Evolutionary conservation across 306 rosid species (phyloP), one percentile per base, ranked within the genome.

Genomic region (Prunus mira): DNA sequence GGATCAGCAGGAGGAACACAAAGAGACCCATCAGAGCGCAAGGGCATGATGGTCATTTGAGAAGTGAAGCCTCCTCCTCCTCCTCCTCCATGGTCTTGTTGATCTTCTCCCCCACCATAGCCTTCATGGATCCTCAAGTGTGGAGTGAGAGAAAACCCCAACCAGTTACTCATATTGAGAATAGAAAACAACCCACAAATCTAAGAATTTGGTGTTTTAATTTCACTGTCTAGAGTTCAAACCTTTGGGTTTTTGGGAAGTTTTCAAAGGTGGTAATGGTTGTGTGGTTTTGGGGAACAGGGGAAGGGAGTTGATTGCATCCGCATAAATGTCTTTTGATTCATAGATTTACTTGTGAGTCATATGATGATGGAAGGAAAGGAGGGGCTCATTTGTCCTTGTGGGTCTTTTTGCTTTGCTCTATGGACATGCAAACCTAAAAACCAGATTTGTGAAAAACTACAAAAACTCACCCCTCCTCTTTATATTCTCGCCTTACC

Each of bases 81-180:
- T 3, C 56, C 62, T 19, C 62, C 62, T 56, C 66, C 84, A 55
- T 65, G 80, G 60, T 88, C 83, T 73, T 86, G 66, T 5, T 76
- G 87, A 52, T 81, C 80, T 73, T 86, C 92, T 51, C 87, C 82
- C 9, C 87, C 68, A 19, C 67, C 90, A 72, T 84, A 88, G 8
- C 81, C 90, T 78, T 90, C 96, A 77, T 89, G 91, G 84, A 89
- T 86, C 86, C 97, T 84, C 82, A 92, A 80, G 86, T 91, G 99
- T 43, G 99, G 99, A 88, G 89, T 88, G 17, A 95, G 88, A 82
- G 99, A 92, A 58, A 92, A 95, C 2, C 97, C 99, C 85, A 90
- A 86, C 98, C 98, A 95, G 78, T 95, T 86, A 45, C 91, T 90
- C 99, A 92, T 93, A 51, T 74, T 86, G 14, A 47, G 73, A 52